Evolutionary conservation across 2,329 filamentous ascomycete species (phyloP).

Genomic region (Aureobasidium sp.): DNA sequence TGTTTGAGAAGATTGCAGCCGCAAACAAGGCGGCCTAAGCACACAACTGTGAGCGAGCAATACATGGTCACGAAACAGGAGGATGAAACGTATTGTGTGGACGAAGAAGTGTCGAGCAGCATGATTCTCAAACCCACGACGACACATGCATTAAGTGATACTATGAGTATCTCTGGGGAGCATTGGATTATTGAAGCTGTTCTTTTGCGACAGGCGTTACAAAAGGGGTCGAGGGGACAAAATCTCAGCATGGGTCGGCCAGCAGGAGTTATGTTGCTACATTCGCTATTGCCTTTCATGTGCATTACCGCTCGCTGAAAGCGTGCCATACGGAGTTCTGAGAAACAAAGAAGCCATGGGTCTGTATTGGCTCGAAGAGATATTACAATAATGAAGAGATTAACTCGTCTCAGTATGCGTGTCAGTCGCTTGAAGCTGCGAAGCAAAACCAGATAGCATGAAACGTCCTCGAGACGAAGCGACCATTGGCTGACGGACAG

Average conservation of each 20-base stretch:
- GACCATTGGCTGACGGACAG: not conserved
- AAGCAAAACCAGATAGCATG: not conserved
- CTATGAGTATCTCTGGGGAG: not conserved
- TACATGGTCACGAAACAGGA: not conserved
- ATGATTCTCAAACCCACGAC: not conserved
- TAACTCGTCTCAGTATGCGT: not conserved
- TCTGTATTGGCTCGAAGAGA: not conserved
- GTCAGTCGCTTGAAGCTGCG: not conserved
- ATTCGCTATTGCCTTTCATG: slow-evolving; percentile 4
- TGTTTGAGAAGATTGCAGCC: slow-evolving; percentile 27
- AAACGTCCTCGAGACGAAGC: not conserved
- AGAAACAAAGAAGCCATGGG: not conserved
- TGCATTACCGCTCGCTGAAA: slow-evolving; percentile 6
- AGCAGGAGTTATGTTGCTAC: slow-evolving; percentile 11
- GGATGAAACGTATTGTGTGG: not conserved
- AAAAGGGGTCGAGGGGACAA: not conserved
- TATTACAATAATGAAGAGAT: slow-evolving; percentile 5
- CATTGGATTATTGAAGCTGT: slow-evolving; percentile 9
- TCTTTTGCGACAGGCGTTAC: slow-evolving; percentile 11
- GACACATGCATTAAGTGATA: not conserved
- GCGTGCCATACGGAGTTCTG: slow-evolving; percentile 2
- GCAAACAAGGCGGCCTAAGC: not conserved
- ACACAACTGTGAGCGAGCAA: not conserved
- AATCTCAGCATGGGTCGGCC: slow-evolving; percentile 8
- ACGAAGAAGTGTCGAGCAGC: not conserved